Conservation (phyloP, 306 rosid genomes). For the Notholithocarpus densiflorus region DNA sequence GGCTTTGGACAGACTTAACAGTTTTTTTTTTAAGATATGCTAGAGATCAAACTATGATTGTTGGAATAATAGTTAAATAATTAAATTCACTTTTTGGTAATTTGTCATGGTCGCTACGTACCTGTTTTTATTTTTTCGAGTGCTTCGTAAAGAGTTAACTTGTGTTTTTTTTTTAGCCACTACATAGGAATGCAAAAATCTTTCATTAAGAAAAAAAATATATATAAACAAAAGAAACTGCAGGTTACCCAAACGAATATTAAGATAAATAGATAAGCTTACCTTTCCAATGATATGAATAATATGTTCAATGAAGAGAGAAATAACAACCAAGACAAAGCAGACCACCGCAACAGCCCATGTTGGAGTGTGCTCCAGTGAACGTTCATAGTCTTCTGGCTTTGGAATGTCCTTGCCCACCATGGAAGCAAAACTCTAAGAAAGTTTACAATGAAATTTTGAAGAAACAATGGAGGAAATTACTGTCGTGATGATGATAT, state of each 20-base stretch:
- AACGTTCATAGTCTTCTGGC: constrained; percentile 24
- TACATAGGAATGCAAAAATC: constrained; percentile 22
- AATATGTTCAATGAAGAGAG: constrained; percentile 54
- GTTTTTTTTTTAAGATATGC: neutral
- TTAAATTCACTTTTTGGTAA: no score
- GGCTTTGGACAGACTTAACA: constrained; percentile 3
- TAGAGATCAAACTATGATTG: neutral
- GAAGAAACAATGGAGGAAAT: no score
- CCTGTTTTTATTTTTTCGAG: constrained; percentile 55
- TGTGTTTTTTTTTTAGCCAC: constrained; percentile 38
- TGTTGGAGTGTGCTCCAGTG: constrained; percentile 55
- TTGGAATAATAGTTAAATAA: no score
- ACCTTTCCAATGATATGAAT: constrained; percentile 52
- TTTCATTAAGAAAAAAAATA: neutral
- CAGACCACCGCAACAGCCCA: constrained; percentile 78
- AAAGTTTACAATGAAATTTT: neutral
- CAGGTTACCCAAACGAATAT: neutral
- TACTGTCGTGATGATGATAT: no score
- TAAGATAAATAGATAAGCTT: neutral
- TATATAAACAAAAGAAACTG: no score
- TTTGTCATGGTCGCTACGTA: neutral
- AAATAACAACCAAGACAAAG: constrained; percentile 51
- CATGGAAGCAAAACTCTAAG: neutral
- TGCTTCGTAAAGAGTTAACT: constrained; percentile 48
- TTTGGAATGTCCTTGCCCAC: neutral